Percentiles rank a stretch among this genome's conserved stretches.
phyloP scores from a whole-genome alignment of 192 early-diverging fungal genomes.

The Podochytrium sp. region DNA sequence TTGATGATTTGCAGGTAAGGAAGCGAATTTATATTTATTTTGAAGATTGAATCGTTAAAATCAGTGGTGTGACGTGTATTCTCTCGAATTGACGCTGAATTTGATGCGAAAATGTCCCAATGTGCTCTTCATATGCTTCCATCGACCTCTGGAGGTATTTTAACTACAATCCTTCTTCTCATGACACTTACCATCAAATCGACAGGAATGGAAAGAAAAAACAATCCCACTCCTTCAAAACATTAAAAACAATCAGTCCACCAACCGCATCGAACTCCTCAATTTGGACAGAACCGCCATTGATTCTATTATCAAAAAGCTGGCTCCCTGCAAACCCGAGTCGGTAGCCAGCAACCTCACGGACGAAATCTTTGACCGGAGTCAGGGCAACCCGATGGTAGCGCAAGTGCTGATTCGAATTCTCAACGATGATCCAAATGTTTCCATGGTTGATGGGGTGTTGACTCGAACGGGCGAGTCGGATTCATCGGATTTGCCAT shows the following conservation, averaged over 20 bases:
- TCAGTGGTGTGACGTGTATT: slow-evolving; percentile 24
- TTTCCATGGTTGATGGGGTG: neutral
- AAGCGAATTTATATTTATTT: neutral
- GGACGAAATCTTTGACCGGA: slow-evolving; percentile 24
- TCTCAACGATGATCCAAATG: slow-evolving; percentile 25
- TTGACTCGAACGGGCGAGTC: neutral
- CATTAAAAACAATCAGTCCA: neutral
- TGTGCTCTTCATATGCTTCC: slow-evolving; percentile 4
- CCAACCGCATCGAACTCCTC: neutral
- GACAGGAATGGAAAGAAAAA: slow-evolving; percentile 29
- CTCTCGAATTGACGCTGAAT: neutral
- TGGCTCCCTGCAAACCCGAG: neutral
- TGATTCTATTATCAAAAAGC: slow-evolving; percentile 20
- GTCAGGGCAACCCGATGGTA: slow-evolving; percentile 26
- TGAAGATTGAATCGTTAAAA: neutral
- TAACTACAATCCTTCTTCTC: neutral
- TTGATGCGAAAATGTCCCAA: slow-evolving; percentile 26
- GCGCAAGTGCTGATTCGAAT: slow-evolving; percentile 25
- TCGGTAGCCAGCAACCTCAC: neutral
- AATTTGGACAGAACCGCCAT: slow-evolving; percentile 6
- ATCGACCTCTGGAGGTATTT: slow-evolving; percentile 19
- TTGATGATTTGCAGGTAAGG: slow-evolving; percentile 34
- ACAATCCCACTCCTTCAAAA: slow-evolving; percentile 4
- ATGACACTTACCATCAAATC: neutral
- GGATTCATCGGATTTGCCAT: slow-evolving; percentile 7